phyloP scores from a whole-genome alignment of 306 rosid species.

The Abrus pulchellus region DNA sequence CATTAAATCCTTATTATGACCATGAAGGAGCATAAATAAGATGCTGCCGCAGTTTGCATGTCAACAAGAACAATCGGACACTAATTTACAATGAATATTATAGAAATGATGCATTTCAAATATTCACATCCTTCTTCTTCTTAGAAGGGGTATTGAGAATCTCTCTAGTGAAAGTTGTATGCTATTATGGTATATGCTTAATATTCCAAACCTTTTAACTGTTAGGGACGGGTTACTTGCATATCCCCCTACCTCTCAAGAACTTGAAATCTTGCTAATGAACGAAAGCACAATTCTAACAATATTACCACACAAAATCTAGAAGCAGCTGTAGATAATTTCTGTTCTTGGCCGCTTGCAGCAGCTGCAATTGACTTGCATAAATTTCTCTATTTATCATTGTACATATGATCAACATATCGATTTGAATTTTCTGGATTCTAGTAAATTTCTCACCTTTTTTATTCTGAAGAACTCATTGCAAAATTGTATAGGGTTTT shows the following conservation, averaged over 20 bases:
- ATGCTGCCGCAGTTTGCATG: not conserved
- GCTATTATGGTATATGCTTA: not conserved
- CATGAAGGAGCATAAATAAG: not conserved
- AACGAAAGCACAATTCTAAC: not conserved
- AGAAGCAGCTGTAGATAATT: not conserved
- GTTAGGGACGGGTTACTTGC: not conserved
- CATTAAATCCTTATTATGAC: not conserved
- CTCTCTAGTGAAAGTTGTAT: not conserved
- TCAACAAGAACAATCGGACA: too few relatives aligned
- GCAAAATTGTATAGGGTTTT: too few relatives aligned
- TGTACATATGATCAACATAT: too few relatives aligned
- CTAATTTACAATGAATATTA: not conserved
- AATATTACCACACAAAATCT: not conserved
- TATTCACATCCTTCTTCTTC: not conserved
- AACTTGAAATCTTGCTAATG: not conserved
- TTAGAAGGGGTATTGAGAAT: not conserved
- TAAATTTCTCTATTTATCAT: too few relatives aligned
- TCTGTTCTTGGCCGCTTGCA: not conserved
- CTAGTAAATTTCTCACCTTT: too few relatives aligned
- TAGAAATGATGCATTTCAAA: not conserved
- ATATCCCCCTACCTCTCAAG: not conserved
- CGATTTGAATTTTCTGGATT: too few relatives aligned
- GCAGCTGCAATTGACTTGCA: not conserved
- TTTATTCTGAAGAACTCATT: too few relatives aligned
- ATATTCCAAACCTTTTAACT: not conserved